Evolutionary conservation across 2,329 filamentous ascomycete species (phyloP).

Genomic region (Lasiodiplodia citricola): DNA sequence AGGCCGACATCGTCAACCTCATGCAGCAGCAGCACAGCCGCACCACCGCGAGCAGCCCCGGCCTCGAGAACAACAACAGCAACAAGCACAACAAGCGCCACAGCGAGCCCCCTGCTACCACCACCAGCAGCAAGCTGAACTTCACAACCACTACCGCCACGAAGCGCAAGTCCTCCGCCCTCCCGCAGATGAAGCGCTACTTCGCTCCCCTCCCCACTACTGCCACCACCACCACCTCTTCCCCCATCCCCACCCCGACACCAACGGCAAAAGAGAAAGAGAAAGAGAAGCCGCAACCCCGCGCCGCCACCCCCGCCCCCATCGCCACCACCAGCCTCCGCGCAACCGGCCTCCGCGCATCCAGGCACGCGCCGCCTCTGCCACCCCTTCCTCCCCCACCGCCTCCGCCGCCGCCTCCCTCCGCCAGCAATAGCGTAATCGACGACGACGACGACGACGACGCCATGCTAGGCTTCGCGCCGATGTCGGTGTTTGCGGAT

Average conservation of each 20-base stretch:
- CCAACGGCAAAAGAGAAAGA: not conserved
- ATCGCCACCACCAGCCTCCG: too few relatives aligned
- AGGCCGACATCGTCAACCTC: constrained; percentile 6
- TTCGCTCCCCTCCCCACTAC: not conserved
- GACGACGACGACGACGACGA: too few relatives aligned
- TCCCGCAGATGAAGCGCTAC: constrained; percentile 3
- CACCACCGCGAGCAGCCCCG: not conserved
- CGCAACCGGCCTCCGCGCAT: too few relatives aligned
- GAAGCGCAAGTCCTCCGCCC: not conserved
- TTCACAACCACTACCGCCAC: not conserved
- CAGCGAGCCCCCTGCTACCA: not conserved
- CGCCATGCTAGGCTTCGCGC: too few relatives aligned
- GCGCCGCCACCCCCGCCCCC: too few relatives aligned
- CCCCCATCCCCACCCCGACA: not conserved
- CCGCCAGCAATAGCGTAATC: too few relatives aligned
- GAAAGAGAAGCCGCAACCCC: too few relatives aligned
- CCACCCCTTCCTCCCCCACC: too few relatives aligned
- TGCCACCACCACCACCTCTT: not conserved
- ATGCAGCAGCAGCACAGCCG: not conserved
- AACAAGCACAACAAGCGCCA: not conserved
- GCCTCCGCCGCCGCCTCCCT: too few relatives aligned
- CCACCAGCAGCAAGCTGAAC: not conserved
- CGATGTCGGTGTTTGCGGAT: too few relatives aligned
- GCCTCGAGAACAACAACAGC: not conserved
- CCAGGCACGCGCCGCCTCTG: too few relatives aligned